Base-by-base conservation (phyloP, 257 asterid genomes). In the Linaria vulgaris region DNA sequence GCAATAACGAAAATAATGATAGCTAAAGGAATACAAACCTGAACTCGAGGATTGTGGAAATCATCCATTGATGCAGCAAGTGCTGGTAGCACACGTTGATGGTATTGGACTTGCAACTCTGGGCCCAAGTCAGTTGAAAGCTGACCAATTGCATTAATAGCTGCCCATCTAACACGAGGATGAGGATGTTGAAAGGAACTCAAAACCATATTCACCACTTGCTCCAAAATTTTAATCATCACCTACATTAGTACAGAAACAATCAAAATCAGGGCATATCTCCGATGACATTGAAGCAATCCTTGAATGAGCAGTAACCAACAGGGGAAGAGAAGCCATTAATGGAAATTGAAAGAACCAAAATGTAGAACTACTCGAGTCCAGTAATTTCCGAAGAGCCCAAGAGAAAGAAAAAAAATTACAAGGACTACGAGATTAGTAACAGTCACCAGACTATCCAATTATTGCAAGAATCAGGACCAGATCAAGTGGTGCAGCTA, bases 101-200 rank as follows among this genome's bases (percentile, higher is more conserved):
- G 99, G 74, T 82, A 87, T 68, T 85, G 90, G 64, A 79, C 82
- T 81, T 90, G 99, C 80, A 94, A 77, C 66, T 94, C 99, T 39
- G 99, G 99, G 47, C 99, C 99, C 80, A 94, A 81, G 72, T 90
- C 99, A 54, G 99, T 94, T 52, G 99, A 94, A 17, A 94, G 75
- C 79, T 94, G 99, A 65, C 99, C 99, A 69, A 94, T 81, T 45
- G 99, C 99, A 81, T 94, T 94, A 53, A 94, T 90, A 48, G 99
- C 99, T 17, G 97, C 96, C 99, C 97, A 94, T 60, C 96, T 81
- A 66, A 80, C 99, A 25, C 99, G 95, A n/a, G 99, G 95, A 64
- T 90, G 99, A 59, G 88, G 96, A 73, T 88, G 90, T 81, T 90
- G 97, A 77, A 94, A 87, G 50, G 97, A 88, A 75, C 80, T 87